phyloP scores from a whole-genome alignment of 371 early-diverging fungal genomes.

The Dichotomocladium elegans region DNA sequence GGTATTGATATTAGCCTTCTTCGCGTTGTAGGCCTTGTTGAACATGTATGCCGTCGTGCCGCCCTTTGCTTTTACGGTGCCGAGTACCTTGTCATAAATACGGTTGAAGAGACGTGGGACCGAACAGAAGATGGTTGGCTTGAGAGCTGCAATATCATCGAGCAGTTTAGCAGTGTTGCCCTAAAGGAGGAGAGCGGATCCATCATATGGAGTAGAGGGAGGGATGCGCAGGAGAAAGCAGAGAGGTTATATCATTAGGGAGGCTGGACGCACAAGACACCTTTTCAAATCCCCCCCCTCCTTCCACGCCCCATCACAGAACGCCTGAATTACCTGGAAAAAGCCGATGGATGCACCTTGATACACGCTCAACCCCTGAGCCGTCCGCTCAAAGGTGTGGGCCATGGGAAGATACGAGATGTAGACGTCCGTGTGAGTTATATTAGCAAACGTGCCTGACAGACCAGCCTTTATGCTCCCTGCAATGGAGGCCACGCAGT shows the following conservation, averaged over 20 bases:
- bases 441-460: conserved; percentile 49
- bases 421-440: conserved; percentile 85
- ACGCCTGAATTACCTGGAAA: conserved; percentile 43
- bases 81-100: conserved; percentile 91
- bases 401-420: conserved; percentile 92
- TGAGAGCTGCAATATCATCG: conserved; percentile 86
- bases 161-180: conserved; percentile 89
- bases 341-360: conserved; percentile 73
- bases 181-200: conserved; percentile 3
- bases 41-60: conserved; percentile 76
- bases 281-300: too few species aligned
- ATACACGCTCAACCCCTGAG: conserved; percentile 46
- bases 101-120: conserved; percentile 97
- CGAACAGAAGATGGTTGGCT: conserved; percentile 91
- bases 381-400: conserved; percentile 84
- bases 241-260: too few species aligned
- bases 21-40: conserved; percentile 71
- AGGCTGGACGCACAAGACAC: too few species aligned
- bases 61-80: conserved; percentile 77
- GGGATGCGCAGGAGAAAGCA: too few species aligned
- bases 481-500: conserved; percentile 60
- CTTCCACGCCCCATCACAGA: neutral
- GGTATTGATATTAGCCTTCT: conserved; percentile 62
- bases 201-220: neutral
- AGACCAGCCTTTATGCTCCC: conserved; percentile 78